These are phyloP conservation scores for Scedosporium boydii DNA, from an alignment of 2,329 filamentous ascomycete species.

Conservation along the genomic window DNA sequence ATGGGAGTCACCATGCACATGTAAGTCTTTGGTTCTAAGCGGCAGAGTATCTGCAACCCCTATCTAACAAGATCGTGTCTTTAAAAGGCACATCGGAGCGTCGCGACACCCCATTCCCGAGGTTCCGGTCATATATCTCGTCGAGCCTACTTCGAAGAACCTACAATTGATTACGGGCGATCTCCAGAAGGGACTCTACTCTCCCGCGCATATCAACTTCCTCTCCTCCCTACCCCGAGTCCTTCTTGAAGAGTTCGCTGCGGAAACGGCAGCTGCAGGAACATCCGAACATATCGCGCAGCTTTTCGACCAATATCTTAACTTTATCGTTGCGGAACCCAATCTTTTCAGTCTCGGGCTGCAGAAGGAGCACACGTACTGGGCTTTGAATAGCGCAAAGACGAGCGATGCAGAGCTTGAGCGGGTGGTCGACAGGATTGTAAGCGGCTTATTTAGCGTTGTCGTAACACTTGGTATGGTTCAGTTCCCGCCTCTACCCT, in stretches of 20 bases:
- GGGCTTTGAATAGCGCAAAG: slow-evolving; percentile 88
- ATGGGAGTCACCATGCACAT: slow-evolving; percentile 97
- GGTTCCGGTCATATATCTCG: slow-evolving; percentile 91
- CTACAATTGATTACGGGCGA: slow-evolving; percentile 76
- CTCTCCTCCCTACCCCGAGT: slow-evolving; percentile 85
- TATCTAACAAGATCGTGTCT: slow-evolving; percentile 4
- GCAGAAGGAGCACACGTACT: slow-evolving; percentile 84
- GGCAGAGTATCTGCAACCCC: not conserved
- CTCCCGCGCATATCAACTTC: slow-evolving; percentile 94
- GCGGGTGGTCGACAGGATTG: slow-evolving; percentile 77
- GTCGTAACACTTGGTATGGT: slow-evolving; percentile 87
- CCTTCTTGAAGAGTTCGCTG: slow-evolving; percentile 87
- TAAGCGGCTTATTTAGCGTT: slow-evolving; percentile 94
- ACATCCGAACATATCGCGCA: slow-evolving; percentile 87
- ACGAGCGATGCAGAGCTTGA: slow-evolving; percentile 88
- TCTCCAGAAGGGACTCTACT: slow-evolving; percentile 78
- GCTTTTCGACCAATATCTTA: slow-evolving; percentile 92
- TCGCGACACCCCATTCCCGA: slow-evolving; percentile 86
- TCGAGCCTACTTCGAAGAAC: slow-evolving; percentile 79
- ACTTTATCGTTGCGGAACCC: slow-evolving; percentile 92
- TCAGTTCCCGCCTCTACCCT: not conserved
- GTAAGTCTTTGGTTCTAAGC: slow-evolving; percentile 35
- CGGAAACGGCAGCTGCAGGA: slow-evolving; percentile 72
- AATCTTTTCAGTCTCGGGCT: slow-evolving; percentile 92
- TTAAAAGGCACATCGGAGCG: slow-evolving; percentile 32